Evolutionary conservation across 208 protist genomes (phyloP).

Genomic region (Leishmania major): DNA sequence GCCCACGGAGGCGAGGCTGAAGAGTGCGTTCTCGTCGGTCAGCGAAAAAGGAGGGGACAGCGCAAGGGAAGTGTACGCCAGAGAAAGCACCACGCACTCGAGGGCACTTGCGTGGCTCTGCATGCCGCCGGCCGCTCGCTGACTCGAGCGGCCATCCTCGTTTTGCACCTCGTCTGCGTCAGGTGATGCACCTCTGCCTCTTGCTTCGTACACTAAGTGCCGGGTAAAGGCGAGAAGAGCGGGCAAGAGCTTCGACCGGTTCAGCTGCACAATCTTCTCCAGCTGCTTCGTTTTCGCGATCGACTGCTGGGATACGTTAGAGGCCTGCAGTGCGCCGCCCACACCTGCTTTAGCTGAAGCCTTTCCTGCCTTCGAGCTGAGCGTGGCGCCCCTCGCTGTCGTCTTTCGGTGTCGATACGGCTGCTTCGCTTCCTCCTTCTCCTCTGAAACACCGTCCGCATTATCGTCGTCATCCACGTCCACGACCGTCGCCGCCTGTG

Average conservation of each 20-base stretch:
- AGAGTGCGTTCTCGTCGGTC: background rate
- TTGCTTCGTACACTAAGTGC: background rate
- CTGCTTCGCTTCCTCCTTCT: background rate
- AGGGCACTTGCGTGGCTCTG: background rate
- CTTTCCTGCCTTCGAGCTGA: background rate
- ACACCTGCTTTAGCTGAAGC: background rate
- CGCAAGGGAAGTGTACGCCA: slow-evolving; percentile 5
- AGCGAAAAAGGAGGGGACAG: slow-evolving; percentile 1
- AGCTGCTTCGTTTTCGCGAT: slow-evolving; percentile 1
- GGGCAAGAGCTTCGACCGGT: slow-evolving; percentile 2
- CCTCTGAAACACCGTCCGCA: background rate
- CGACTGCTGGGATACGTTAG: background rate
- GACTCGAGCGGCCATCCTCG: too few relatives aligned
- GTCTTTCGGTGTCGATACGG: background rate
- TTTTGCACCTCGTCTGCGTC: background rate
- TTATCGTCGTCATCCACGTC: slow-evolving; percentile 9
- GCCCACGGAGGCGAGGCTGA: background rate
- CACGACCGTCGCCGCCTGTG: background rate
- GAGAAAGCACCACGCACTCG: background rate
- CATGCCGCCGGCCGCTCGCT: background rate
- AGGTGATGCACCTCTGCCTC: too few relatives aligned
- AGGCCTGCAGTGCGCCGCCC: background rate
- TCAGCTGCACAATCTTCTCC: slow-evolving; percentile 10
- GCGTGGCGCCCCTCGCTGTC: background rate
- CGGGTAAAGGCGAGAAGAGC: background rate